Percentiles rank a stretch among this genome's conserved stretches.
Conservation (phyloP, 441 rosid genomes). For the Croton setiger region DNA sequence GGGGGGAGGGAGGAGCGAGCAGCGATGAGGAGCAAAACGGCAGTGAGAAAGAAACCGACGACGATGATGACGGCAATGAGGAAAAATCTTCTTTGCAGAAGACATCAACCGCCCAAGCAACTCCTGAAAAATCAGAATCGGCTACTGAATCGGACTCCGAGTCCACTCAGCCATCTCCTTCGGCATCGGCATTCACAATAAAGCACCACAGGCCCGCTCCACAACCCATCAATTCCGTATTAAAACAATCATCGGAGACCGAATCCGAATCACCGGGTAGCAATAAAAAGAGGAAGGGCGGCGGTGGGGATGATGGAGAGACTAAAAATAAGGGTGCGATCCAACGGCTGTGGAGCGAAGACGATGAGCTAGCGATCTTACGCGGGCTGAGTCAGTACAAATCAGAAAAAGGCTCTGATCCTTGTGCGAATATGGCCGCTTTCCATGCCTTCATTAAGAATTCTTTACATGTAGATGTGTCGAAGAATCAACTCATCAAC, state of each 20-base stretch:
- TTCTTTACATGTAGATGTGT: slow-evolving; percentile 35
- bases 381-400: slow-evolving; percentile 37
- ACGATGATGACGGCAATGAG: neutral
- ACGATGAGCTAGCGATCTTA: slow-evolving; percentile 42
- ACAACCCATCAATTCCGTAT: slow-evolving; percentile 4
- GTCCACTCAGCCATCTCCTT: slow-evolving; percentile 28
- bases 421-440: slow-evolving; percentile 21
- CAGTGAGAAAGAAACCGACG: too few species aligned
- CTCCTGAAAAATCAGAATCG: slow-evolving; percentile 8
- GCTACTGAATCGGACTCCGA: slow-evolving; percentile 25
- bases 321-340: slow-evolving; percentile 18
- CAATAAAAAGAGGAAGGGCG: neutral
- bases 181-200: slow-evolving; percentile 25
- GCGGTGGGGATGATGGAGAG: slow-evolving; percentile 4
- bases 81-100: slow-evolving; percentile 2
- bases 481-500: slow-evolving; percentile 32
- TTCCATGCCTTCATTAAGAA: slow-evolving; percentile 40
- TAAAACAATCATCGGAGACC: slow-evolving; percentile 13
- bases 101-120: neutral
- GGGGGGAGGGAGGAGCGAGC: too few species aligned
- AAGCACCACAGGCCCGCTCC: slow-evolving; percentile 19
- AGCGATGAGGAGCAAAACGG: too few species aligned
- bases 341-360: slow-evolving; percentile 40
- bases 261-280: neutral
- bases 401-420: slow-evolving; percentile 26